Evolutionary conservation across 495 filamentous ascomycete genomes (phyloP).

Genomic region (Hyaloscypha variabilis): DNA sequence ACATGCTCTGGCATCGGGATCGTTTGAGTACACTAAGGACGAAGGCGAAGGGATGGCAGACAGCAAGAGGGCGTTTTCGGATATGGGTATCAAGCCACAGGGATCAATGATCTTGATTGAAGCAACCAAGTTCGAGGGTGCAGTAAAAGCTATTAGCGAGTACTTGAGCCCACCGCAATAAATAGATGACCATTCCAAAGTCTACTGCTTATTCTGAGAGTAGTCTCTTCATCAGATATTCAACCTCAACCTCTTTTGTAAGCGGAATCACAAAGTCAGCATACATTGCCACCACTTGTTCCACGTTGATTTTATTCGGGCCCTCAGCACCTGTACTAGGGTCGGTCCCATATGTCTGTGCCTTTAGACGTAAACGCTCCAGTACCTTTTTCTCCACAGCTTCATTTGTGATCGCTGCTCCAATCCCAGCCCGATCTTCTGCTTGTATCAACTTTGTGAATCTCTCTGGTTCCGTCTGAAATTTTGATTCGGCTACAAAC

Average conservation of each 20-base stretch:
- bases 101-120: constrained; percentile 83
- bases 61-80: constrained; percentile 91
- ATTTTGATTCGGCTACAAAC: constrained; percentile 99
- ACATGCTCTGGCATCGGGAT: constrained; percentile 65
- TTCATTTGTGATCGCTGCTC: constrained; percentile 85
- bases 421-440: constrained; percentile 78
- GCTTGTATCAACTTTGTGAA: constrained; percentile 81
- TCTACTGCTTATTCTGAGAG: constrained; percentile 38
- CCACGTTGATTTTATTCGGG: constrained; percentile 79
- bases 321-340: constrained; percentile 58
- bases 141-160: constrained; percentile 70
- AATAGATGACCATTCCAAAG: constrained; percentile 5
- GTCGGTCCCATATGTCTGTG: constrained; percentile 92
- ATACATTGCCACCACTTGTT: constrained; percentile 94
- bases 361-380: constrained; percentile 85
- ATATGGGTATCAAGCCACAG: constrained; percentile 82
- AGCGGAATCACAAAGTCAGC: constrained; percentile 93
- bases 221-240: constrained; percentile 94
- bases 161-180: constrained; percentile 57
- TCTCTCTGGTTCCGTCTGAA: constrained; percentile 75
- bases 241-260: constrained; percentile 96
- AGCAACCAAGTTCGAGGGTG: constrained; percentile 63
- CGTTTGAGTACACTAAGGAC: constrained; percentile 77
- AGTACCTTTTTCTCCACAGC: constrained; percentile 92
- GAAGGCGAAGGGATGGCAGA: constrained; percentile 77